A percentile compares a stretch with the other conserved stretches of the same genome.
Conservation (phyloP, 306 rosid genomes). For the Pyrus betulifolia region DNA sequence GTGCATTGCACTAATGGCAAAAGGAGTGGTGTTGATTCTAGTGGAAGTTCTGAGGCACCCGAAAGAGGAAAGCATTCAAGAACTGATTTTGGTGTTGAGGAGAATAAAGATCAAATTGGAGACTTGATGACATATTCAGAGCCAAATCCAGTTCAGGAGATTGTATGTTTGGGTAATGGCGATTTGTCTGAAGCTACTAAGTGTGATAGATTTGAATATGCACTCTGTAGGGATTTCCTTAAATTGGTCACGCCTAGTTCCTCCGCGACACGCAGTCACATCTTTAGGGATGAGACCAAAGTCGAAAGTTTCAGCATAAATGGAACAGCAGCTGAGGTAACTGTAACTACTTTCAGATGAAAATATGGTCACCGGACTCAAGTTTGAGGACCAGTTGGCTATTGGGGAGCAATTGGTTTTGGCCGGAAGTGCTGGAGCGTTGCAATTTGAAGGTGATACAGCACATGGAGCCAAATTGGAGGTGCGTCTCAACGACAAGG, state of each 20-base stretch:
- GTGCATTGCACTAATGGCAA: slow-evolving; percentile 1
- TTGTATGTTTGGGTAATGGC: background rate
- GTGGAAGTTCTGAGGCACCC: background rate
- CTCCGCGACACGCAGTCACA: slow-evolving; percentile 1
- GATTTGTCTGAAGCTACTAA: slow-evolving; percentile 2
- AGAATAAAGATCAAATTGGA: slow-evolving; percentile 3
- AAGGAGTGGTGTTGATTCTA: slow-evolving; percentile 10
- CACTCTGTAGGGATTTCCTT: background rate
- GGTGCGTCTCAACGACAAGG: slow-evolving; percentile 1
- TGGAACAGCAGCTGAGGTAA: background rate
- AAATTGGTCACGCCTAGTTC: slow-evolving; percentile 12
- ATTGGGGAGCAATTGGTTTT: slow-evolving; percentile 8
- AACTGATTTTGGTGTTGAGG: slow-evolving; percentile 1
- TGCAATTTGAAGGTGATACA: slow-evolving; percentile 3
- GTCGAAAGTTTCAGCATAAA: slow-evolving; percentile 3
- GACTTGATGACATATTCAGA: background rate
- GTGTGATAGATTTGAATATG: slow-evolving; percentile 6
- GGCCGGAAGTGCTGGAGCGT: slow-evolving; percentile 10
- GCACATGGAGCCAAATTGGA: slow-evolving; percentile 23
- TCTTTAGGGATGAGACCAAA: slow-evolving; percentile 12
- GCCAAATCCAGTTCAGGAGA: background rate
- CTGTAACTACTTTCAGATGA: slow-evolving; percentile 3
- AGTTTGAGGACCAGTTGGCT: slow-evolving; percentile 18
- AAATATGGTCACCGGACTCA: slow-evolving; percentile 6
- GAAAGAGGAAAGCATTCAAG: background rate